A percentile compares a stretch with the other conserved stretches of the same genome.
These are phyloP conservation scores for Geotrichum bryndzae DNA, from an alignment of 1,139 yeast species.

Conservation along the genomic window DNA sequence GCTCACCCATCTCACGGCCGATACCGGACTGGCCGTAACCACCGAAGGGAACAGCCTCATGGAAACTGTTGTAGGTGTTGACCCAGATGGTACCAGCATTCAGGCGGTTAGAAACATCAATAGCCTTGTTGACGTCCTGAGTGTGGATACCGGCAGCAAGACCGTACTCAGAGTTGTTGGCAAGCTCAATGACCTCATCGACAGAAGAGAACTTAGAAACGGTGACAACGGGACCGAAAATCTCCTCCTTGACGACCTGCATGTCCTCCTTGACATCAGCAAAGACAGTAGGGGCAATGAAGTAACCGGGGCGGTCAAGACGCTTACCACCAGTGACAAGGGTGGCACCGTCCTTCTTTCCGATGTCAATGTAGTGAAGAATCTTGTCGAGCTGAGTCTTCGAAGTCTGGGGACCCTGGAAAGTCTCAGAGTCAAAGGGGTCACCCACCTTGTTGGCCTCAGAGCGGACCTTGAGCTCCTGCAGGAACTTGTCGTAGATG, in stretches of 20 bases:
- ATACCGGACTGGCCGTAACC: slow-evolving; percentile 85
- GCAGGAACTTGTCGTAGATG: slow-evolving; percentile 57
- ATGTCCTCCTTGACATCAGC: slow-evolving; percentile 58
- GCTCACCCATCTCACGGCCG: slow-evolving; percentile 85
- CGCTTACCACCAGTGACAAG: slow-evolving; percentile 70
- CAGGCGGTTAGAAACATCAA: slow-evolving; percentile 56
- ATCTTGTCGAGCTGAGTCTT: slow-evolving; percentile 65
- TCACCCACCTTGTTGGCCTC: slow-evolving; percentile 50
- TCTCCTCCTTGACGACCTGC: slow-evolving; percentile 69
- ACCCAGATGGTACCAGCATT: slow-evolving; percentile 83
- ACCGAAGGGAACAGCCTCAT: slow-evolving; percentile 71
- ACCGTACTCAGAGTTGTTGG: slow-evolving; percentile 70
- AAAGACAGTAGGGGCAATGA: slow-evolving; percentile 71
- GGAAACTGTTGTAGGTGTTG: slow-evolving; percentile 78
- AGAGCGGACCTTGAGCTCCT: slow-evolving; percentile 49
- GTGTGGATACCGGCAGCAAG: slow-evolving; percentile 82
- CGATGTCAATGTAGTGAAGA: slow-evolving; percentile 58
- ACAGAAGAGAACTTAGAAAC: slow-evolving; percentile 61
- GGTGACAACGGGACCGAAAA: slow-evolving; percentile 77
- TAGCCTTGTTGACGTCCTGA: slow-evolving; percentile 49
- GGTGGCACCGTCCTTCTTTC: slow-evolving; percentile 65
- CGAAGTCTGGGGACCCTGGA: slow-evolving; percentile 79
- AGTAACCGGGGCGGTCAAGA: slow-evolving; percentile 55
- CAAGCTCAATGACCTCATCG: slow-evolving; percentile 61
- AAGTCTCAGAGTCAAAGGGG: slow-evolving; percentile 61